Base-by-base conservation (phyloP, 179 eudicot species). In the Sideroxylon spinosum region DNA sequence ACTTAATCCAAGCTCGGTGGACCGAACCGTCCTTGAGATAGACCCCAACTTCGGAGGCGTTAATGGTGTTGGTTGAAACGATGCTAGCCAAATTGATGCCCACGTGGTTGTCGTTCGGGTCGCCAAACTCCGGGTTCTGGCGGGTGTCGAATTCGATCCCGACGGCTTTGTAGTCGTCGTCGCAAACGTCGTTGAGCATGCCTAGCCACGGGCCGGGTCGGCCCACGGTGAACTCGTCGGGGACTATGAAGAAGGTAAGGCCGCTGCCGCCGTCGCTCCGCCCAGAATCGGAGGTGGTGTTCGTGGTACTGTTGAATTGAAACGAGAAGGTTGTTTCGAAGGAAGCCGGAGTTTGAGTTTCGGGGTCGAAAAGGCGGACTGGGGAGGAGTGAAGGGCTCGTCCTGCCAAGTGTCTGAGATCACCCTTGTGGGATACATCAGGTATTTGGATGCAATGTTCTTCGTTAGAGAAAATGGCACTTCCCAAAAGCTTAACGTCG, bases 211-310 rank as follows among this genome's bases (percentile, higher is more conserved):
- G 91, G 0, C 97, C 97, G 1, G 95, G 85, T 60, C 97, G 78
- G 9, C 97, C 97, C 12, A 91, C 93, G 0, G 97, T 92, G 84
- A 92, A 88, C 88, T 92, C 95, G n/a, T 92, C 93, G 1, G 97
- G 95, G n/a, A 87, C 90, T 3, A 92, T 86, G 50, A 92, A 72
- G 76, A 92, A 92, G 50, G 93, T 91, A 50, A 92, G 85, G 9
- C 97, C 97, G 73, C 93, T 90, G 14, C 92, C 94, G 60, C 92
- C 82, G 74, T 29, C 29, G n/a, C 44, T 37, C 44, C 44, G 44
- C 44, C 10, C 29, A 52, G 56, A 52, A 0, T 2, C 9, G 20
- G 29, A 16, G 10, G 49, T 8, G 11, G 9, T 53, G 55, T 76
- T 3, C 13, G 0, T 0, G 55, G 73, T 84, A 78, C 25, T 80